Evolutionary conservation across 208 protist species (phyloP), one percentile per base, ranked within the genome.

Genomic region (Spironucleus salmonicida): DNA sequence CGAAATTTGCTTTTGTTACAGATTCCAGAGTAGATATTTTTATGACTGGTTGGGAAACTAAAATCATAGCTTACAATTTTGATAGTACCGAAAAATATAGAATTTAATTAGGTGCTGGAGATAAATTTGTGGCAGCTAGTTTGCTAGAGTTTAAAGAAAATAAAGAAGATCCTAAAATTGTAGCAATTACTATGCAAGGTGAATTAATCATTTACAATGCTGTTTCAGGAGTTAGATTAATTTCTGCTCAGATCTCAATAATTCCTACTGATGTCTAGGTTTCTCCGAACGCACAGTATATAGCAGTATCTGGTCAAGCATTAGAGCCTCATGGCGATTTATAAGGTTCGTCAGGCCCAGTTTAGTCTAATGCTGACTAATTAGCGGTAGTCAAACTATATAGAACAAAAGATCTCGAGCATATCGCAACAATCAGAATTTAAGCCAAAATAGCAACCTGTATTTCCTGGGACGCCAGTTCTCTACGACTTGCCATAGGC

Each of bases 191-290:
- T 23, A 32, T 38, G 45, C 13, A 71, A 7, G 64, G 64, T 35
- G 38, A 45, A 11, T n/a, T 71, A 4, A 42, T 11, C 40, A 38
- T 71, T 38, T 71, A 71, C n/a, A n/a, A 2, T 45, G 64, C 38
- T n/a, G 11, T 49, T 11, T 42, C 64, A 32, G 64, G 64, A 15
- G 4, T 23, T 19, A n/a, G 15, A 29, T 38, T 71, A 42, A 32
- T 15, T 42, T 45, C 19, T 57, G 11, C 4, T 7, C 4, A 35
- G 4, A 71, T 45, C 2, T 4, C 26, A 2, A 71, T 71, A 42
- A 49, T 71, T 2, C 64, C 64, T 15, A 45, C 7, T 15, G n/a
- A 71, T 45, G 64, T 71, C 15, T 38, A 71, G 34, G n/a, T 71
- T 35, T 40, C 64, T 49, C 64, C 64, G 45, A 45, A 38, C 27